phyloP scores from a whole-genome alignment of 495 filamentous ascomycete genomes.

The Xylaria castorea region DNA sequence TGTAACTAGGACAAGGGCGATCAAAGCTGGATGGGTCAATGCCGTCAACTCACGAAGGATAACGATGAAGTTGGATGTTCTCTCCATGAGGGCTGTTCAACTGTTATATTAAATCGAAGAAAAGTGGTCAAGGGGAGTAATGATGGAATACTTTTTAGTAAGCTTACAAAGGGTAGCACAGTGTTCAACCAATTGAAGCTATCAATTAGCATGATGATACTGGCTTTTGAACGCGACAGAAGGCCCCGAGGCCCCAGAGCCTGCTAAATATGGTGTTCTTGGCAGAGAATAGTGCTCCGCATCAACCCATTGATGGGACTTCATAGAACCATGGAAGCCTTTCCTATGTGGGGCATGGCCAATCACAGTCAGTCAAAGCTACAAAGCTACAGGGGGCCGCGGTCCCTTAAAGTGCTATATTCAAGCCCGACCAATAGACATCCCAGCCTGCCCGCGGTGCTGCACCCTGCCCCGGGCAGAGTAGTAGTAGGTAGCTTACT shows the following conservation, averaged over 20 bases:
- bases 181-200: conserved; percentile 6
- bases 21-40: not conserved
- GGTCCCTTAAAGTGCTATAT: not conserved
- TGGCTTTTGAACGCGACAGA: not conserved
- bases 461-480: not conserved
- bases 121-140: not conserved
- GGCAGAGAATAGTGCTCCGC: conserved; percentile 24
- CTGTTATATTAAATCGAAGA: not conserved
- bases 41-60: conserved; percentile 1
- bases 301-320: not conserved
- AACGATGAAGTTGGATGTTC: not conserved
- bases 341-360: not conserved
- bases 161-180: conserved; percentile 16
- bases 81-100: not conserved
- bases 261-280: conserved; percentile 27
- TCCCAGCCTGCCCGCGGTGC: not conserved
- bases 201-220: conserved; percentile 1
- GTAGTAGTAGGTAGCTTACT: conserved; percentile 1
- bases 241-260: conserved; percentile 14
- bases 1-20: not conserved
- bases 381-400: not conserved
- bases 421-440: not conserved
- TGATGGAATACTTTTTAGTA: conserved; percentile 14
- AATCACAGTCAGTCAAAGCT: not conserved
- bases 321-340: conserved; percentile 15